Base-by-base conservation (phyloP, 2,329 filamentous ascomycete species). In the Calonectria hongkongensis region DNA sequence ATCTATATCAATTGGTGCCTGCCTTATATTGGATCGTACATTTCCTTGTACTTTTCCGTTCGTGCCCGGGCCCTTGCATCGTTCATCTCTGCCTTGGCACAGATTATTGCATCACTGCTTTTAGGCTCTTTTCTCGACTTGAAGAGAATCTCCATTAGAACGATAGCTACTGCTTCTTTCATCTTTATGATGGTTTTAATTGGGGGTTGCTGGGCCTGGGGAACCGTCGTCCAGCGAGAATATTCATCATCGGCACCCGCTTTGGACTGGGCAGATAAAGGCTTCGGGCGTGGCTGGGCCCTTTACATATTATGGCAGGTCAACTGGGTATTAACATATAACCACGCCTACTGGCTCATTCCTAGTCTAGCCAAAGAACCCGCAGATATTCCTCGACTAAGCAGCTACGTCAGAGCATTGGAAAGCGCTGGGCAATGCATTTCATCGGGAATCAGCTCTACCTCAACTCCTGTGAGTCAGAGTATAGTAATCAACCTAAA, bases 271-370 rank as follows among this genome's bases (percentile, higher is more conserved):
- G 72, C 58, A 13, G 79, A 77, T 39, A 60, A 74, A 2, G 76
- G 75, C 1, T 82, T 79, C 60, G 80, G 77, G 2, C 68, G 71
- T 10, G 71, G 71, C 1, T 73, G 71, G 79, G 83, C 78, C 6
- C 68, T 83, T 10, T 83, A 83, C 66, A 80, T 84, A 18, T 74
- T 83, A 43, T 81, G 76, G 79, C 82, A 82, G 68, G 77, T 82
- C 21, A 81, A 81, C 58, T 82, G 75, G 65, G 76, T 78, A 0
- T 70, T 83, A 63, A 78, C 80, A 9, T 82, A 83, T 68, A 83
- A 83, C 67, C 83, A 81, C 41, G 80, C 81, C 2, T 85, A 83
- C 60, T 84, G 82, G 80, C 71, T 84, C 1, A 76, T 82, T 10
- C 79, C 81, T 8, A 54, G 41, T 12, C 25, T 73, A 4, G 66